phyloP scores from a whole-genome alignment of 352 stramenopile species.

The Albugo laibachii region DNA sequence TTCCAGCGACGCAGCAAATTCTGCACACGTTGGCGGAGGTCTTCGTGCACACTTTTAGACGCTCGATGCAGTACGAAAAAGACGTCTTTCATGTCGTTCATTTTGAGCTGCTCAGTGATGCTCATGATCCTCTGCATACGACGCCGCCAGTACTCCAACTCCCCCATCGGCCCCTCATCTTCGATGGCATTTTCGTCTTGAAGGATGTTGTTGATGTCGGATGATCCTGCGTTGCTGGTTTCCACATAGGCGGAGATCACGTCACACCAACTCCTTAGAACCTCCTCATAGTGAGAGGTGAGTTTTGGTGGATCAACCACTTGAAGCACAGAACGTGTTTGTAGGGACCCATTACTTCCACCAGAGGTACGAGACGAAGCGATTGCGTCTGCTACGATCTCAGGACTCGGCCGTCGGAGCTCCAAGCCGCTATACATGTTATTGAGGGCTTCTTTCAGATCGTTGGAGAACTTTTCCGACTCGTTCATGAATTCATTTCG shows the following conservation, averaged over 20 bases:
- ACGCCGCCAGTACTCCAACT: constrained; percentile 78
- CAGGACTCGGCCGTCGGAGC: constrained; percentile 71
- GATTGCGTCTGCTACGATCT: constrained; percentile 49
- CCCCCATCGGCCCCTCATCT: constrained; percentile 56
- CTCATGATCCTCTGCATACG: constrained; percentile 63
- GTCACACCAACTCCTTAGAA: constrained; percentile 80
- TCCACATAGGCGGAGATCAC: constrained; percentile 74
- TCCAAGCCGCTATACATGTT: constrained; percentile 78
- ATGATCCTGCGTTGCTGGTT: constrained; percentile 56
- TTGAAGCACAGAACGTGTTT: too few species aligned
- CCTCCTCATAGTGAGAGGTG: constrained; percentile 73
- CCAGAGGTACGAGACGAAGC: constrained; percentile 43
- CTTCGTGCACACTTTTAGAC: constrained; percentile 23
- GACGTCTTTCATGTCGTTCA: constrained; percentile 77
- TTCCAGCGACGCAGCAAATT: constrained; percentile 69
- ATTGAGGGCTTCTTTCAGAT: constrained; percentile 81
- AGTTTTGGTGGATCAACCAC: constrained; percentile 7
- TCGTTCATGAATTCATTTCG: constrained; percentile 71
- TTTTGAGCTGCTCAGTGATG: constrained; percentile 81
- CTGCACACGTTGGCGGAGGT: constrained; percentile 43
- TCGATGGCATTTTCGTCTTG: too few species aligned
- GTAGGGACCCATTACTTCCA: constrained; percentile 26
- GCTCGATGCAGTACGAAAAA: constrained; percentile 63
- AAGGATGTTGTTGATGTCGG: constrained; percentile 29
- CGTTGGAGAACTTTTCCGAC: constrained; percentile 55